A percentile compares a stretch with the other conserved stretches of the same genome.
Evolutionary conservation across 2,329 filamentous ascomycete genomes (phyloP).

Genomic region (Verticillium nonalfalfae): DNA sequence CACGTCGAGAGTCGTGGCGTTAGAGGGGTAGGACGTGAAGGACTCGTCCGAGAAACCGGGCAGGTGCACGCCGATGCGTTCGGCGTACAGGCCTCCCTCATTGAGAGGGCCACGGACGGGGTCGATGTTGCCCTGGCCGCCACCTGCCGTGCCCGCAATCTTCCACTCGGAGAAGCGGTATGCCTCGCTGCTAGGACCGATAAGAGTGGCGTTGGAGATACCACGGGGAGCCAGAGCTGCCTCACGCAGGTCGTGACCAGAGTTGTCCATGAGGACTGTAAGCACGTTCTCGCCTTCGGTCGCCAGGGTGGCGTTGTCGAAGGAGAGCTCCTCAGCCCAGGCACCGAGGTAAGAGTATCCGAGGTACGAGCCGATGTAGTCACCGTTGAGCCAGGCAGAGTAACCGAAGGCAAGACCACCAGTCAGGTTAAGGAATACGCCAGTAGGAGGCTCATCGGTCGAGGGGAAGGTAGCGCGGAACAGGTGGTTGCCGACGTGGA

Average conservation of each 20-base stretch:
- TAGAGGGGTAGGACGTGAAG: constrained; percentile 27
- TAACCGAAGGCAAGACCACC: constrained; percentile 51
- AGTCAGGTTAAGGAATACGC: constrained; percentile 42
- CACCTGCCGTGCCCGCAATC: constrained; percentile 50
- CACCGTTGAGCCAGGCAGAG: constrained; percentile 51
- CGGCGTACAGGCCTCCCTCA: constrained; percentile 52
- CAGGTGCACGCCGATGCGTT: constrained; percentile 53
- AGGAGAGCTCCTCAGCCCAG: constrained; percentile 36
- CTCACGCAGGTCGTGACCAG: constrained; percentile 49
- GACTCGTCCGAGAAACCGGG: constrained; percentile 44
- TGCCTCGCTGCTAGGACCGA: constrained; percentile 22
- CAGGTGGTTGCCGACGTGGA: constrained; percentile 46
- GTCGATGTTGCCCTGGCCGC: constrained; percentile 44
- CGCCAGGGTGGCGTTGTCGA: constrained; percentile 39
- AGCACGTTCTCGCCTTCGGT: constrained; percentile 36
- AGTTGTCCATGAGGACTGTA: constrained; percentile 53
- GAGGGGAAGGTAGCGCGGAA: constrained; percentile 46
- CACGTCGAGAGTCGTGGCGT: constrained; percentile 31
- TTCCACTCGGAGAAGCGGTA: constrained; percentile 47
- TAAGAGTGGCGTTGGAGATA: constrained; percentile 44
- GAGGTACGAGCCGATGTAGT: constrained; percentile 48
- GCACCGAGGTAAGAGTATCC: constrained; percentile 35
- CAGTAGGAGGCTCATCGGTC: constrained; percentile 26
- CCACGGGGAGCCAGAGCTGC: constrained; percentile 42
- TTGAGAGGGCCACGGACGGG: constrained; percentile 48